These are phyloP conservation scores for Aspergillus phoenicis DNA, from an alignment of 2,329 filamentous ascomycete species.

Conservation along the genomic window DNA sequence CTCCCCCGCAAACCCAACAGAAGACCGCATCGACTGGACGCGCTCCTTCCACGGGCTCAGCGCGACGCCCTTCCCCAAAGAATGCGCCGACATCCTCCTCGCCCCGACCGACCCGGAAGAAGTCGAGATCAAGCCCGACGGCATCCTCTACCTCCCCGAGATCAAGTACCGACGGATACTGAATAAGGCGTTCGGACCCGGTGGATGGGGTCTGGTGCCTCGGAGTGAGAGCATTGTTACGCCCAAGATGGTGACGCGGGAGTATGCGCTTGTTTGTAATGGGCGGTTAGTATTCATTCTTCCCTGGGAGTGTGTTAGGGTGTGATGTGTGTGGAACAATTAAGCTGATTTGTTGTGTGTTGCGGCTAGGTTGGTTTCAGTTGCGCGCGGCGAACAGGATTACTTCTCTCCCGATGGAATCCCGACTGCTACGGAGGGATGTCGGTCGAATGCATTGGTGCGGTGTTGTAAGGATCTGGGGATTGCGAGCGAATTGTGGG, in stretches of 20 bases:
- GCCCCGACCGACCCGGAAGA: slow-evolving; percentile 69
- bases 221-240: slow-evolving; percentile 82
- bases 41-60: slow-evolving; percentile 81
- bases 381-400: slow-evolving; percentile 90
- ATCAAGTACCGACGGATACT: slow-evolving; percentile 95
- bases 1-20: slow-evolving; percentile 30
- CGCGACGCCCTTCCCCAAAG: slow-evolving; percentile 67
- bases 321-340: background rate
- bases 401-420: slow-evolving; percentile 91
- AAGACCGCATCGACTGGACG: slow-evolving; percentile 72
- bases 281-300: slow-evolving; percentile 64
- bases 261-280: slow-evolving; percentile 88
- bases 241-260: slow-evolving; percentile 77
- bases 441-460: slow-evolving; percentile 97
- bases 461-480: slow-evolving; percentile 98
- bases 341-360: background rate
- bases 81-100: slow-evolving; percentile 69
- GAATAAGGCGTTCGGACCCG: slow-evolving; percentile 88
- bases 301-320: background rate
- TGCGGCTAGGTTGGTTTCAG: slow-evolving; percentile 73
- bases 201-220: slow-evolving; percentile 92
- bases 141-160: slow-evolving; percentile 93
- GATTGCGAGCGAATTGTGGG: slow-evolving; percentile 93
- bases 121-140: slow-evolving; percentile 96
- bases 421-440: slow-evolving; percentile 91